phyloP scores from a whole-genome alignment of 176 grass and related monocot genomes.

The Metroxylon sagu region DNA sequence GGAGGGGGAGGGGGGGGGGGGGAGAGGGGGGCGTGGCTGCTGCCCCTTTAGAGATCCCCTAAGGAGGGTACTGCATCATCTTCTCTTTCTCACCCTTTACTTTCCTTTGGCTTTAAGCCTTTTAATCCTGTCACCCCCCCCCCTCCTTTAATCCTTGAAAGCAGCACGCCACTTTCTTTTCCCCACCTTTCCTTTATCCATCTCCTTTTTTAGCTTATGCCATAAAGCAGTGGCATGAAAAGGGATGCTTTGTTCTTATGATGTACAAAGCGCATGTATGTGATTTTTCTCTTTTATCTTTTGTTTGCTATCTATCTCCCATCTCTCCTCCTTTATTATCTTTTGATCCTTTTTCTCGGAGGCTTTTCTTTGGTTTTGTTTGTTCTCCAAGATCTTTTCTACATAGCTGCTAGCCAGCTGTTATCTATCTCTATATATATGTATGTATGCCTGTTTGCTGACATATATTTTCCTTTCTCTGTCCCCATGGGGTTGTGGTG shows the following conservation, averaged over 20 bases:
- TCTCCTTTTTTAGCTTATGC: slow-evolving; percentile 16
- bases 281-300: slow-evolving; percentile 55
- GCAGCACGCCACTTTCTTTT: slow-evolving; percentile 55
- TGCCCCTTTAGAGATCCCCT: slow-evolving; percentile 35
- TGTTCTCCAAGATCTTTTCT: no score
- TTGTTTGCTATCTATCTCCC: slow-evolving; percentile 35
- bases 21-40: no score
- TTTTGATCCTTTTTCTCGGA: slow-evolving; percentile 52
- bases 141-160: slow-evolving; percentile 70
- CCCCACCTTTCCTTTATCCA: slow-evolving; percentile 53
- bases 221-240: slow-evolving; percentile 36
- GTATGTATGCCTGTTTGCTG: slow-evolving; percentile 8
- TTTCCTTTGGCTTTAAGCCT: slow-evolving; percentile 51
- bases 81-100: slow-evolving; percentile 25
- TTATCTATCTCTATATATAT: neutral
- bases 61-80: slow-evolving; percentile 25
- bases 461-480: slow-evolving; percentile 24
- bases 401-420: no score
- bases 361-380: slow-evolving; percentile 59
- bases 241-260: slow-evolving; percentile 51
- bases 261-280: neutral
- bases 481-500: slow-evolving; percentile 23
- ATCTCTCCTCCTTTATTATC: slow-evolving; percentile 26
- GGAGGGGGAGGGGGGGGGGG: neutral
- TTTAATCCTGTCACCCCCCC: slow-evolving; percentile 61